phyloP scores from a whole-genome alignment of 2,329 filamentous ascomycete genomes.

The Cytospora chrysosperma region DNA sequence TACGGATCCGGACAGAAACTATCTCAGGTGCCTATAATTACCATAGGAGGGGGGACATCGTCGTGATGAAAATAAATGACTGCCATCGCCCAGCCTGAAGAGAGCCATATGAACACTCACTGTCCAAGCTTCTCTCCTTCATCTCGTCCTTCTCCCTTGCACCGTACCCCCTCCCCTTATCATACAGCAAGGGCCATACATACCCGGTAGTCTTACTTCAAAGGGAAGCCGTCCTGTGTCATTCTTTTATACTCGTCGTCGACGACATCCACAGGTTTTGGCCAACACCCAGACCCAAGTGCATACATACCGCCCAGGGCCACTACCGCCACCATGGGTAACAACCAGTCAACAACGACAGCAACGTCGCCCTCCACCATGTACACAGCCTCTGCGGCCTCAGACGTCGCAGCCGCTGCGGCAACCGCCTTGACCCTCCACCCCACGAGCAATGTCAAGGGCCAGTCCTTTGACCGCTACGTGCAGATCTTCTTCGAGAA shows the following conservation, averaged over 20 bases:
- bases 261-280: background rate
- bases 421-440: conserved; percentile 45
- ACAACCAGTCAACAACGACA: conserved; percentile 20
- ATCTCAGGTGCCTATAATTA: no score
- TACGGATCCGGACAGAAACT: no score
- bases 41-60: no score
- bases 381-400: conserved; percentile 31
- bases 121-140: no score
- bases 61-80: background rate
- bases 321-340: conserved; percentile 17
- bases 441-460: conserved; percentile 46
- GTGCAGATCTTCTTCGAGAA: conserved; percentile 63
- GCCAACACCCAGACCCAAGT: background rate
- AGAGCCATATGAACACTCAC: no score
- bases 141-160: no score
- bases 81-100: background rate
- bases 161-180: no score
- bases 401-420: conserved; percentile 38
- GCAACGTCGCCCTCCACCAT: conserved; percentile 18
- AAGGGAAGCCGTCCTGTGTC: no score
- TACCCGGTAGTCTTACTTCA: no score
- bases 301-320: no score
- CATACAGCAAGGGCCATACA: no score
- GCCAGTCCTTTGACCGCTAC: conserved; percentile 57
- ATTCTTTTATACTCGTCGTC: no score